These are phyloP conservation scores for Penicillium goetzii DNA, from an alignment of 495 filamentous ascomycete species.

Conservation along the genomic window DNA sequence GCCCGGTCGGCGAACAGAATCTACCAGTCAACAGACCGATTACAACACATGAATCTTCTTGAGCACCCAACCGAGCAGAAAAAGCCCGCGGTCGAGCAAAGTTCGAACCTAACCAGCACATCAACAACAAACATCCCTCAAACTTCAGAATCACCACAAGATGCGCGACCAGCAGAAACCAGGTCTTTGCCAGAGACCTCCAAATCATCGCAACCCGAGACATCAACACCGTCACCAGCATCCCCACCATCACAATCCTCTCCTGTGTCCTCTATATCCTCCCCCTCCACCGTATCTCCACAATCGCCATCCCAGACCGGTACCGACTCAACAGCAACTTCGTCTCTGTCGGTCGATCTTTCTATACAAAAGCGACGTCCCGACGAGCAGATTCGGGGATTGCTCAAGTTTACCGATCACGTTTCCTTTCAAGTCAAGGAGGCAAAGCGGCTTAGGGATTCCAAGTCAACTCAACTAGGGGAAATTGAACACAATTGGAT, in stretches of 20 bases:
- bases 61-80: background rate
- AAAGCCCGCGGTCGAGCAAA: background rate
- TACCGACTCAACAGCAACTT: slow-evolving; percentile 5
- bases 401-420: slow-evolving; percentile 17
- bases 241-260: slow-evolving; percentile 2
- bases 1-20: slow-evolving; percentile 9
- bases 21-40: slow-evolving; percentile 13
- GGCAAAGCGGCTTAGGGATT: slow-evolving; percentile 15
- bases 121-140: background rate
- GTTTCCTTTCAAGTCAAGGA: slow-evolving; percentile 7
- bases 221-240: background rate
- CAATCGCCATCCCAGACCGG: slow-evolving; percentile 4
- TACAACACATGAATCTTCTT: background rate
- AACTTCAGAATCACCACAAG: background rate
- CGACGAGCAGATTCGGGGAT: slow-evolving; percentile 14
- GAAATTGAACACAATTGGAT: slow-evolving; percentile 29
- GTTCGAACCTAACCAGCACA: background rate
- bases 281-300: background rate
- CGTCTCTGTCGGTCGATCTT: slow-evolving; percentile 10
- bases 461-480: slow-evolving; percentile 16
- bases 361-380: slow-evolving; percentile 7
- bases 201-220: background rate
- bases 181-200: background rate
- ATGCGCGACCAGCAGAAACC: background rate
- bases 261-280: background rate